Conservation (phyloP, 2,329 filamentous ascomycete genomes). For the Tolypocladium endophyticum region DNA sequence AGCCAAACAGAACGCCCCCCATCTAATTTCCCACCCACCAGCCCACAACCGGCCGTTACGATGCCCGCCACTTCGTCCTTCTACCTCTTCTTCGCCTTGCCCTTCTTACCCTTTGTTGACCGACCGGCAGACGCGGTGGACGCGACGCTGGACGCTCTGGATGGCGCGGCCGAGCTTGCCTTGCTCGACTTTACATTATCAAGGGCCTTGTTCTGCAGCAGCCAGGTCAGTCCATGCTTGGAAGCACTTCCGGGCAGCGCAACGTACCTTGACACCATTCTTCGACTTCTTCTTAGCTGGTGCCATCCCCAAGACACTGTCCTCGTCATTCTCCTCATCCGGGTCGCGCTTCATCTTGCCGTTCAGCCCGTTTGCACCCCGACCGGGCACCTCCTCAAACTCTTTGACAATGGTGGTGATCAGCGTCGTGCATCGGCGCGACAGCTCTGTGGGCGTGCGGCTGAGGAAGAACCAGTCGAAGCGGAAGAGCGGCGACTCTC, state of each 20-base stretch:
- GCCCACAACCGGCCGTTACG: neutral
- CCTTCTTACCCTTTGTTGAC: conserved; percentile 40
- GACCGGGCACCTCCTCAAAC: conserved; percentile 61
- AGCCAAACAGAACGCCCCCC: neutral
- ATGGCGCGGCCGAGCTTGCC: conserved; percentile 64
- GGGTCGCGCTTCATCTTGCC: conserved; percentile 63
- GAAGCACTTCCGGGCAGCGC: too few relatives aligned
- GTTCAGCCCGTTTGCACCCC: conserved; percentile 48
- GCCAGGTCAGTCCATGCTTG: neutral
- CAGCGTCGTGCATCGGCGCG: conserved; percentile 84
- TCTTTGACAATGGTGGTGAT: conserved; percentile 92
- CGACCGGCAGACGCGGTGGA: conserved; percentile 54
- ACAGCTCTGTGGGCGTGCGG: conserved; percentile 84
- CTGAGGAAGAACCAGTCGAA: conserved; percentile 99
- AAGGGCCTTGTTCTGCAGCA: conserved; percentile 74
- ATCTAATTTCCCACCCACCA: neutral
- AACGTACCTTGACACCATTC: conserved; percentile 71
- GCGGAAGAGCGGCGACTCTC: conserved; percentile 85
- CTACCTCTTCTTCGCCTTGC: conserved; percentile 17
- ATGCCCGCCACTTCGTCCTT: neutral
- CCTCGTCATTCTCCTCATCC: conserved; percentile 77
- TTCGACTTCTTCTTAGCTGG: conserved; percentile 95
- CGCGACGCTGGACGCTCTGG: conserved; percentile 77
- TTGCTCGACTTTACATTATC: conserved; percentile 81
- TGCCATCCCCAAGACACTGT: conserved; percentile 65